Evolutionary conservation across 768 basidiomycete species (phyloP), one percentile per base, ranked within the genome.

Genomic region (Neoboletus subvelutipes): DNA sequence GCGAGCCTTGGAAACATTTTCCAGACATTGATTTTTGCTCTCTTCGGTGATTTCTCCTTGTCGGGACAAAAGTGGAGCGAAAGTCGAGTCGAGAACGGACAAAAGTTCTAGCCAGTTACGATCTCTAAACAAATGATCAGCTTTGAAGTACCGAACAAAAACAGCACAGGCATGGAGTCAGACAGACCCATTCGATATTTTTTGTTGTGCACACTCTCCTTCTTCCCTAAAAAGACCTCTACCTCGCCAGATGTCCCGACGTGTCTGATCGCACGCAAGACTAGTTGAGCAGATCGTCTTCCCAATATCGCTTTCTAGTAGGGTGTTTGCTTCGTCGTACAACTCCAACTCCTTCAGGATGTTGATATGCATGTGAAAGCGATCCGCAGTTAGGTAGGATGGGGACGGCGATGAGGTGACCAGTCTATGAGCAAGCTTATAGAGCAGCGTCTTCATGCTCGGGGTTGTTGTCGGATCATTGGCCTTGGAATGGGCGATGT

Each of bases 71-170:
- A 77, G 52, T 49, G 76, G 69, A 39, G 74, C 70, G 59, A 93
- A 86, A 10, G 85, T 78, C 1, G 83, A 84, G 58, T 93, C 86
- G 6, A 93, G 71, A 22, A 92, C 72, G 7, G 90, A 81, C 42
- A 90, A 69, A 67, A 93, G 92, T 64, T 92, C 90, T 6, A 90
- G 76, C 92, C 92, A 94, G 64, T 93, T 93, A 37, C 90, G 86
- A 64, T 93, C 88, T 37, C 91, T 83, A 52, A n/a, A 65, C 11
- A 31, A 43, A 59, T 22, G 1, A 31, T 85, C 43, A 56, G 46
- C 13, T 43, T 18, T 54, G 15, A 37, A 64, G 36, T 18, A 37
- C 41, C 34, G 57, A 47, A 52, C 52, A 58, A 11, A 15, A 60
- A 51, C 51, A 54, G 58, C 45, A 22, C 31, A 43, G 45, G n/a